Evolutionary conservation across 1,139 yeast species (phyloP).

Genomic region (Protomyces gravidus): DNA sequence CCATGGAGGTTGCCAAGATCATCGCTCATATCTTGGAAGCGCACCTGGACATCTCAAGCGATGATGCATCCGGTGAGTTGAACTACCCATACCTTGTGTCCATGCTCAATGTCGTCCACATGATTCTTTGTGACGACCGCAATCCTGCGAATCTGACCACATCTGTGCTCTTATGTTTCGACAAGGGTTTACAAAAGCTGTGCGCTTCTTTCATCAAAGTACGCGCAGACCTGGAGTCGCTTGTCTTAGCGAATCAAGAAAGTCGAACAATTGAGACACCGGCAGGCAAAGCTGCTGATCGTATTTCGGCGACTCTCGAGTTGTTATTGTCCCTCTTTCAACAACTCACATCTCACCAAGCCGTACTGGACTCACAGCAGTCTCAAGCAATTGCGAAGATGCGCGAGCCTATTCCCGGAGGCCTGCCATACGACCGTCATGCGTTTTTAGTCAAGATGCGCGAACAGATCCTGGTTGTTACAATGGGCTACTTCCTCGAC

Average conservation of each 20-base stretch:
- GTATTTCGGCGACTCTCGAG: not conserved
- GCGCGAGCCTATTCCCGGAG: not conserved
- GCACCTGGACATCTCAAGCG: constrained; percentile 35
- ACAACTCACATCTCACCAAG: not conserved
- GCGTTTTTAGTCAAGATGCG: not conserved
- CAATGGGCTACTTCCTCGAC: not conserved
- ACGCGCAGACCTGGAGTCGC: no score
- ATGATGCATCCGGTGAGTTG: not conserved
- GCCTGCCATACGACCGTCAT: not conserved
- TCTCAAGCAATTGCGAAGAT: not conserved
- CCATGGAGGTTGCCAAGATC: constrained; percentile 38
- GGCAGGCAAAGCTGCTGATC: not conserved
- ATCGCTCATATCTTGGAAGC: constrained; percentile 38
- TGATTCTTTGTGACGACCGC: constrained; percentile 34
- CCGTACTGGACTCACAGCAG: not conserved
- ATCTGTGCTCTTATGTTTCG: constrained; percentile 16
- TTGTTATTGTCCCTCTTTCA: not conserved
- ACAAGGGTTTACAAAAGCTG: constrained; percentile 6
- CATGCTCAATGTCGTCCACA: constrained; percentile 31
- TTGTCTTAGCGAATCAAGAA: not conserved
- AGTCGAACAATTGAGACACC: not conserved
- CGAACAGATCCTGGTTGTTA: not conserved
- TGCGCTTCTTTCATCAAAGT: no score
- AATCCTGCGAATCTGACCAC: constrained; percentile 28
- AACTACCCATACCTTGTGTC: constrained; percentile 32